Evolutionary conservation across 768 basidiomycete genomes (phyloP), one percentile per base, ranked within the genome.

Genomic region (Phanerodontia chrysosporium): DNA sequence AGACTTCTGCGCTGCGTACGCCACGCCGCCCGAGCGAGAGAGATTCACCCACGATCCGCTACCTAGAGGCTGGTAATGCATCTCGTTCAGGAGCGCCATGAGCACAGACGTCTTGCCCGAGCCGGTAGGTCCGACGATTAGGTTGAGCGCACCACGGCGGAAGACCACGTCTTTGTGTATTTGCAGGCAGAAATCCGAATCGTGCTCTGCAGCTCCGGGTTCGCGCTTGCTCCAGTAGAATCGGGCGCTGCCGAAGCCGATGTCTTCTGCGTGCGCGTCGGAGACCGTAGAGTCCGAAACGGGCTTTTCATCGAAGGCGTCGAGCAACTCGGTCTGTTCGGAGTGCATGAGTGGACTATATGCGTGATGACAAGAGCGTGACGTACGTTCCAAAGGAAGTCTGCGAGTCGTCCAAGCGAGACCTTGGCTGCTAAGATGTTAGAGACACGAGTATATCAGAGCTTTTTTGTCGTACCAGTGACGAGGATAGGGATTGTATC

Each of bases 381-480:
- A 58, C 62, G 1, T 51, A 62, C 74, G 10, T 73, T 67, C 24
- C 68, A 63, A 25, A 83, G 59, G 69, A 83, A 83, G 16, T 74
- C 72, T 64, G 80, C 73, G 25, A 84, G 62, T 30, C 89, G 82
- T 57, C 83, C 80, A 9, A 90, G 62, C 1, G 86, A 87, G 4
- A 90, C 87, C 68, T 83, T 84, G 42, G 78, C 83, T 69, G 42
- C 18, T 12, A 21, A 9, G 14, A 39, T 16, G 49, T 36, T 18
- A 54, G 53, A 1, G 13, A 2, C 16, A 14, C 30, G 12, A 14
- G 8, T 18, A 4, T 3, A 21, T 56, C 55, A 30, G 45, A 16
- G 44, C 13, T 13, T 10, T 3, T 2, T 1, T 35, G 5, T 21
- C 45, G 16, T 42, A 58, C 60, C 51, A 13, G 65, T 39, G 13